Percentiles rank a stretch among this genome's conserved stretches.
Evolutionary conservation across 202 grass and related monocot genomes (phyloP).

Genomic region (Hordeum pubiflorum): DNA sequence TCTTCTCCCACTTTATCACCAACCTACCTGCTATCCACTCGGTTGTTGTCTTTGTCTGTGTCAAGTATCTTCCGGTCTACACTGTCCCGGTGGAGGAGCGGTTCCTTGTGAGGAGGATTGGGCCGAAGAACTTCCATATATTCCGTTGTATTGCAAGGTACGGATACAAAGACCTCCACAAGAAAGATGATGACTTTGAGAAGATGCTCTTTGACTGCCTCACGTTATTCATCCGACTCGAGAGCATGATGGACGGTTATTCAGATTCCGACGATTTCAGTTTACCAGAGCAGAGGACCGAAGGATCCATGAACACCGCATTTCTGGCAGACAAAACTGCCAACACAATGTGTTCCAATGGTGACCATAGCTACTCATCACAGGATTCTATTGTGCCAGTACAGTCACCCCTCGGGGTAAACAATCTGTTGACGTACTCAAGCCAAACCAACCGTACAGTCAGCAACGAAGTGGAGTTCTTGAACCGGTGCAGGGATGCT

Average conservation of each 20-base stretch:
- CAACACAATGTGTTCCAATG: slow-evolving; percentile 34
- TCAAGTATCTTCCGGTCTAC: slow-evolving; percentile 91
- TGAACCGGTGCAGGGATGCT: slow-evolving; percentile 79
- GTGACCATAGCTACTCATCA: slow-evolving; percentile 56
- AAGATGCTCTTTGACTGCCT: slow-evolving; percentile 65
- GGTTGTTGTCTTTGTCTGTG: slow-evolving; percentile 82
- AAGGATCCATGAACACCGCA: neutral
- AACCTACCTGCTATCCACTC: slow-evolving; percentile 91
- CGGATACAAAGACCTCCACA: slow-evolving; percentile 87
- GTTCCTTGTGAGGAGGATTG: slow-evolving; percentile 74
- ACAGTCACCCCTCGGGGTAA: slow-evolving; percentile 22
- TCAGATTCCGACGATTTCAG: slow-evolving; percentile 76
- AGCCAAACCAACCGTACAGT: slow-evolving; percentile 34
- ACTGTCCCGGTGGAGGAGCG: slow-evolving; percentile 69
- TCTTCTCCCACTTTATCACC: slow-evolving; percentile 94
- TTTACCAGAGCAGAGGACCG: slow-evolving; percentile 9
- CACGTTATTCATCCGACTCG: slow-evolving; percentile 48
- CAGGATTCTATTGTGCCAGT: slow-evolving; percentile 61
- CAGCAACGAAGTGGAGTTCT: slow-evolving; percentile 71
- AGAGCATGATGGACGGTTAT: slow-evolving; percentile 94
- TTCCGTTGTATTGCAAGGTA: slow-evolving; percentile 81
- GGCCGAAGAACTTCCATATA: slow-evolving; percentile 84
- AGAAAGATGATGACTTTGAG: slow-evolving; percentile 84
- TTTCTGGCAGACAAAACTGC: slow-evolving; percentile 23
- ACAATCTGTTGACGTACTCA: slow-evolving; percentile 24